Conservation (phyloP, 768 basidiomycete genomes). For the Scleroderma bovista region DNA sequence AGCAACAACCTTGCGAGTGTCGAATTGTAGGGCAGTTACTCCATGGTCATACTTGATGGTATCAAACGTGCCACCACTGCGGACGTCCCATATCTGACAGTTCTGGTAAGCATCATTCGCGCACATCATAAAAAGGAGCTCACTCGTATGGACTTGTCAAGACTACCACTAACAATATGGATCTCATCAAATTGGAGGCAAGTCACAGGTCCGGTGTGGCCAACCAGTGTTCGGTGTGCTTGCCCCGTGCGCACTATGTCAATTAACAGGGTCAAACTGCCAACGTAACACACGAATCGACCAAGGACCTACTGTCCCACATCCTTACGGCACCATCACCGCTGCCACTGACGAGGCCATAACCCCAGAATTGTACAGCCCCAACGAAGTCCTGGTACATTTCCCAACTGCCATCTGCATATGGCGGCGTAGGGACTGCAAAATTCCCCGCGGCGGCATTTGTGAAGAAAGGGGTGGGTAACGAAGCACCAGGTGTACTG, state of each 20-base stretch:
- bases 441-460: conserved; percentile 58
- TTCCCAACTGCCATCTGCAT: conserved; percentile 87
- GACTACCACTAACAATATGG: conserved; percentile 86
- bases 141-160: conserved; percentile 90
- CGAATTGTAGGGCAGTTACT: conserved; percentile 90
- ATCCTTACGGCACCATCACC: conserved; percentile 96
- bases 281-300: not conserved
- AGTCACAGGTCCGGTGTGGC: conserved; percentile 91
- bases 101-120: not conserved
- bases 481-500: conserved; percentile 33
- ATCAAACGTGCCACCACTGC: conserved; percentile 83
- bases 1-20: conserved; percentile 87
- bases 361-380: conserved; percentile 97
- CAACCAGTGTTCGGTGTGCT: conserved; percentile 86
- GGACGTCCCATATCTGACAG: conserved; percentile 89
- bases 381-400: conserved; percentile 98
- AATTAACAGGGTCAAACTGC: not conserved
- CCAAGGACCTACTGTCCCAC: conserved; percentile 89
- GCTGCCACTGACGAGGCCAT: conserved; percentile 93
- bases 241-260: conserved; percentile 94
- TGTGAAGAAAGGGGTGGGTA: conserved; percentile 45
- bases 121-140: conserved; percentile 20
- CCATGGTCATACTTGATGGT: conserved; percentile 87
- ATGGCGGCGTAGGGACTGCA: conserved; percentile 80
- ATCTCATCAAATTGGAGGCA: conserved; percentile 96